Conservation (phyloP, 257 asterid species). For the Nicotiana noctiflora region DNA sequence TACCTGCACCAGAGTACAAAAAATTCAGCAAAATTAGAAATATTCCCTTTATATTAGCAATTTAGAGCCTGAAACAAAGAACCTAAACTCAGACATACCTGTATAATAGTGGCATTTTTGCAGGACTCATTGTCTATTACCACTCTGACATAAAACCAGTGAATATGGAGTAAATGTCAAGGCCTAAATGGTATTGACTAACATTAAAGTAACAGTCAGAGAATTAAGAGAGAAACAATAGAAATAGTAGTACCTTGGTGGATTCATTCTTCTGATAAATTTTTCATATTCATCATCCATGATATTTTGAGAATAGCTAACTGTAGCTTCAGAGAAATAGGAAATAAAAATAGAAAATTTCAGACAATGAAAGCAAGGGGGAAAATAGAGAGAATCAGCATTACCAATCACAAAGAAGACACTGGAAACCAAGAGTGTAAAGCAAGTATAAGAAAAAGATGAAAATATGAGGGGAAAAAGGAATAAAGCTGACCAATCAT, state of each 20-base stretch:
- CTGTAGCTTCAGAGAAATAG: background rate
- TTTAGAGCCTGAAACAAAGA: background rate
- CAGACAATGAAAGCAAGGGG: background rate
- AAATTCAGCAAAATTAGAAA: background rate
- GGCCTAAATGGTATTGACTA: background rate
- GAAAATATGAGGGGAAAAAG: background rate
- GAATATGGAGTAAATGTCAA: background rate
- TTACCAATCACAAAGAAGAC: constrained; percentile 15
- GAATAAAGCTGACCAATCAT: constrained; percentile 12
- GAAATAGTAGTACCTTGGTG: constrained; percentile 24
- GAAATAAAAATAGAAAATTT: background rate
- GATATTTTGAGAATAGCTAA: constrained; percentile 16
- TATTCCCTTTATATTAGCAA: background rate
- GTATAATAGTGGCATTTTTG: constrained; percentile 21
- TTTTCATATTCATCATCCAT: constrained; percentile 30
- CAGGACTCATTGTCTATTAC: constrained; percentile 23
- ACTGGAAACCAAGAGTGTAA: constrained; percentile 15
- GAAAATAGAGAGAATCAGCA: constrained; percentile 1
- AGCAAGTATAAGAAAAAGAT: constrained; percentile 2
- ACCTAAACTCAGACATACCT: constrained; percentile 14
- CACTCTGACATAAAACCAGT: constrained; percentile 21
- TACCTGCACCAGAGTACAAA: constrained; percentile 10
- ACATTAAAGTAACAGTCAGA: background rate
- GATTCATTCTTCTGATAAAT: constrained; percentile 28
- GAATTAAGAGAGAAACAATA: background rate